Conservation (phyloP, 495 filamentous ascomycete genomes). For the Penicillium cinerascens region DNA sequence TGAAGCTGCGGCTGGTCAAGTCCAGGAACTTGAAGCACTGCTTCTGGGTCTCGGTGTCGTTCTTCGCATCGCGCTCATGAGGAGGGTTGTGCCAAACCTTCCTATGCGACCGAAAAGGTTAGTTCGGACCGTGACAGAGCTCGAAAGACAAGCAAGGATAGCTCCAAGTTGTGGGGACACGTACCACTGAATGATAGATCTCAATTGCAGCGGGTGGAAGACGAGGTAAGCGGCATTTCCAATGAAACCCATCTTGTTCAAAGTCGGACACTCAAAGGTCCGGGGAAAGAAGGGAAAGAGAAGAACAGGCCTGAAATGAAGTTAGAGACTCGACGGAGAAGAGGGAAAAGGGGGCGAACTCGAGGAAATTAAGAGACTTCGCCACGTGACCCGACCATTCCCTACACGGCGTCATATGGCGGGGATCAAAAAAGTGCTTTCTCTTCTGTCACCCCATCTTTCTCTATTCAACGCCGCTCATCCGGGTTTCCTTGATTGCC, state of each 20-base stretch:
- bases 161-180: constrained; percentile 10
- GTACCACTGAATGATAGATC: constrained; percentile 91
- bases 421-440: constrained; percentile 11
- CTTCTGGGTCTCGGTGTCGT: constrained; percentile 69
- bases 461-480: not conserved
- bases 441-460: not conserved
- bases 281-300: not conserved
- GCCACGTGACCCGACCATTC: constrained; percentile 5
- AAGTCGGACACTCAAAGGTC: constrained; percentile 7
- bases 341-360: constrained; percentile 5
- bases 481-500: not conserved
- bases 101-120: constrained; percentile 47
- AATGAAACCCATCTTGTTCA: constrained; percentile 48
- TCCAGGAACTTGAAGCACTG: constrained; percentile 84
- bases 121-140: not conserved
- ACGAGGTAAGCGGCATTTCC: constrained; percentile 67
- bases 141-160: not conserved
- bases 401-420: not conserved
- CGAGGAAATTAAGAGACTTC: constrained; percentile 3
- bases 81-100: constrained; percentile 95
- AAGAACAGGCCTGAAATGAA: constrained; percentile 2
- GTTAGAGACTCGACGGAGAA: constrained; percentile 2
- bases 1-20: constrained; percentile 88
- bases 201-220: constrained; percentile 74
- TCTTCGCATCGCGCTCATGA: constrained; percentile 71